A percentile compares a stretch with the other conserved stretches of the same genome.
Evolutionary conservation across 139 green algal genomes (phyloP).

Genomic region (Gonium pectorale): DNA sequence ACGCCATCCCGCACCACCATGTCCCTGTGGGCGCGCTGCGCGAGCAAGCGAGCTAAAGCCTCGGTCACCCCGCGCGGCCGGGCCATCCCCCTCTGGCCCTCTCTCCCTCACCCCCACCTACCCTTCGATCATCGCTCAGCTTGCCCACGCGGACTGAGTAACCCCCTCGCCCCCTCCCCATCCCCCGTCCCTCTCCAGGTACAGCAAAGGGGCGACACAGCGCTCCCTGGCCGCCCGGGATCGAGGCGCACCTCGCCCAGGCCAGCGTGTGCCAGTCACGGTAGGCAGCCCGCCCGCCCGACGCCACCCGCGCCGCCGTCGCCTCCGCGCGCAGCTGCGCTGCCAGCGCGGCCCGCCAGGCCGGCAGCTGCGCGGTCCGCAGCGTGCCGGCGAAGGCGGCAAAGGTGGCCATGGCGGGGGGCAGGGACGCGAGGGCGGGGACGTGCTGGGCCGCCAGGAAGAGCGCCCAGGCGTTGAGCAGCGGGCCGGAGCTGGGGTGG

Average conservation of each 20-base stretch:
- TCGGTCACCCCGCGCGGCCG: neutral
- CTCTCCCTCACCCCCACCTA: neutral
- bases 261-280: constrained; percentile 35
- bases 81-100: neutral
- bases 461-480: constrained; percentile 56
- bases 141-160: neutral
- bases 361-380: neutral
- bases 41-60: neutral
- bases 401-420: neutral
- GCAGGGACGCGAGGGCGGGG: neutral
- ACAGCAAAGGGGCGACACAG: too few relatives aligned
- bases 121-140: neutral
- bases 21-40: neutral
- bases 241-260: constrained; percentile 29
- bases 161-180: neutral
- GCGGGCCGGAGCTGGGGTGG: constrained; percentile 29
- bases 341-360: constrained; percentile 37
- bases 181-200: neutral
- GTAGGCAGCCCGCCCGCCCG: constrained; percentile 24
- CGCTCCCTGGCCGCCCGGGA: neutral
- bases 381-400: neutral
- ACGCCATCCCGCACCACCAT: too few relatives aligned
- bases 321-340: constrained; percentile 48
- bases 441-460: constrained; percentile 44
- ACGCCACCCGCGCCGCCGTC: neutral